phyloP scores from a whole-genome alignment of 2,329 filamentous ascomycete genomes.

The Pyricularia sp. region DNA sequence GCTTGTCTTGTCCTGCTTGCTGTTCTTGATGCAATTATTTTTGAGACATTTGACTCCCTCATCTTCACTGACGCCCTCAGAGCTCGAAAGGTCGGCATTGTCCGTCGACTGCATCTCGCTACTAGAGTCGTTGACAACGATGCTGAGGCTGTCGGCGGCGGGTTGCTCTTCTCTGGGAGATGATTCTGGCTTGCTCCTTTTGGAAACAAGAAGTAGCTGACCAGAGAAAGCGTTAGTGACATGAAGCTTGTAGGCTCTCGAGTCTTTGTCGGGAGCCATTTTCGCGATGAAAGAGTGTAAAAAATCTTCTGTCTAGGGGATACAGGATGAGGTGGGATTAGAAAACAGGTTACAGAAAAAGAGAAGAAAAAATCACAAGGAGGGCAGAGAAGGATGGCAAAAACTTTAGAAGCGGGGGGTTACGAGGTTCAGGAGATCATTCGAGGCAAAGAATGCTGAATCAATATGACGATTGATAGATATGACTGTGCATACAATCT shows the following conservation, averaged over 20 bases:
- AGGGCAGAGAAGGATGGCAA: neutral
- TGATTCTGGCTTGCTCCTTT: neutral
- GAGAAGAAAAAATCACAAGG: neutral
- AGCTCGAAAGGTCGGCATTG: neutral
- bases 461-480: neutral
- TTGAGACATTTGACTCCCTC: neutral
- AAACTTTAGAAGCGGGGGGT: neutral
- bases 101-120: neutral
- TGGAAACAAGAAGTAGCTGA: neutral
- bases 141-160: neutral
- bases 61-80: neutral
- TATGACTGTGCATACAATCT: neutral
- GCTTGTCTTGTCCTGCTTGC: neutral
- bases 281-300: neutral
- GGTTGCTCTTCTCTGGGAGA: neutral
- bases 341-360: neutral
- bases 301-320: no score
- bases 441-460: neutral
- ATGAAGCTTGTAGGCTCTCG: neutral
- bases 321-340: neutral
- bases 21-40: neutral
- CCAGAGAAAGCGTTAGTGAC: neutral
- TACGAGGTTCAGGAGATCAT: neutral
- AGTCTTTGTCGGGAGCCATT: neutral
- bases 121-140: constrained; percentile 3